Conservation (phyloP, 2,329 filamentous ascomycete genomes). For the Fusarium anguioides region DNA sequence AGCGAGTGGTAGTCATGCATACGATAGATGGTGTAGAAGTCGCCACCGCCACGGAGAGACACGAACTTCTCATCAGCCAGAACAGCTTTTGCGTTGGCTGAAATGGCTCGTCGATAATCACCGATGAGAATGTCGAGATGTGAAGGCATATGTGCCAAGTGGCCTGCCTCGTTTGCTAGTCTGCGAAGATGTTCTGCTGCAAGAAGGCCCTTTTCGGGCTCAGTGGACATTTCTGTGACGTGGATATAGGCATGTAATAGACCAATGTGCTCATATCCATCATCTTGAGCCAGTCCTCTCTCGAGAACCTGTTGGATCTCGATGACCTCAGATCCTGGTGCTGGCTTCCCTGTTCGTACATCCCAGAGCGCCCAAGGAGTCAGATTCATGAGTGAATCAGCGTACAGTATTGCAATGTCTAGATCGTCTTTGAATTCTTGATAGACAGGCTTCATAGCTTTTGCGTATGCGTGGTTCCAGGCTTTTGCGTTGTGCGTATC, state of each 20-base stretch:
- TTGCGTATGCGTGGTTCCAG: conserved; percentile 47
- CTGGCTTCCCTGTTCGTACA: conserved; percentile 48
- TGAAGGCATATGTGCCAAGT: conserved; percentile 78
- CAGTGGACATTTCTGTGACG: conserved; percentile 78
- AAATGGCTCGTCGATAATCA: conserved; percentile 73
- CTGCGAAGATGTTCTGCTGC: conserved; percentile 70
- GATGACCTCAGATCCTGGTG: conserved; percentile 47
- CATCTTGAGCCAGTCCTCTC: conserved; percentile 59
- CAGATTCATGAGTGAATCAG: conserved; percentile 57
- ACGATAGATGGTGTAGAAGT: conserved; percentile 80
- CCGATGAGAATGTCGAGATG: conserved; percentile 79
- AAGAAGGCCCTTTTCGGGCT: conserved; percentile 69
- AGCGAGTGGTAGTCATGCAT: conserved; percentile 78
- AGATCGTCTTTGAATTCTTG: conserved; percentile 51
- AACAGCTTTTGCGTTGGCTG: conserved; percentile 69
- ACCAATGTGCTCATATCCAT: conserved; percentile 69
- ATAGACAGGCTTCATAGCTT: conserved; percentile 50
- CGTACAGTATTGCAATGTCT: conserved; percentile 47
- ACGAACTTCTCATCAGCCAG: conserved; percentile 74
- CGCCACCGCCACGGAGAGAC: conserved; percentile 63
- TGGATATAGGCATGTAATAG: conserved; percentile 82
- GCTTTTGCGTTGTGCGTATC: conserved; percentile 56
- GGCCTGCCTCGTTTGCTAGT: conserved; percentile 75
- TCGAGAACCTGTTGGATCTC: conserved; percentile 52
- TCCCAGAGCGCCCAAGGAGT: conserved; percentile 57